These are phyloP conservation scores for Punctularia strigosozonata DNA, from an alignment of 768 basidiomycete species.

Conservation along the genomic window DNA sequence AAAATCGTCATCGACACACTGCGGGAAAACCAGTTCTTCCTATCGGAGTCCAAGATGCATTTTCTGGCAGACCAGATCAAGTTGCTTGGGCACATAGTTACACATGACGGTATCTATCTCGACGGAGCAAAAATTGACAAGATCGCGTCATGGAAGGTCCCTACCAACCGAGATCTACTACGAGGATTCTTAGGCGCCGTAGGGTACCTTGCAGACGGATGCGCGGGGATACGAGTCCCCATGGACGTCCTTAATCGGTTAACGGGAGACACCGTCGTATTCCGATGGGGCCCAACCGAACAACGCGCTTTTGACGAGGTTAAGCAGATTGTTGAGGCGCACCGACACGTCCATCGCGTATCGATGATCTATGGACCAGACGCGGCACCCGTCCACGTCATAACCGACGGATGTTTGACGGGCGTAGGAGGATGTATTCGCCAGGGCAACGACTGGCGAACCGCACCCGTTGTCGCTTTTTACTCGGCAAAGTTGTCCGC, in stretches of 20 bases:
- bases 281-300: slow-evolving; percentile 17
- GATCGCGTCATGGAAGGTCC: slow-evolving; percentile 18
- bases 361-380: slow-evolving; percentile 13
- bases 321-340: slow-evolving; percentile 11
- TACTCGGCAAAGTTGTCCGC: slow-evolving; percentile 17
- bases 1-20: slow-evolving; percentile 23
- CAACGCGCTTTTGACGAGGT: slow-evolving; percentile 21
- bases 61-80: slow-evolving; percentile 20
- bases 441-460: slow-evolving; percentile 12
- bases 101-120: slow-evolving; percentile 27
- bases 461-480: slow-evolving; percentile 12
- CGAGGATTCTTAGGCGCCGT: slow-evolving; percentile 22
- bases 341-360: slow-evolving; percentile 10
- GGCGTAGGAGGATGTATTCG: slow-evolving; percentile 11
- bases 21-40: slow-evolving; percentile 21
- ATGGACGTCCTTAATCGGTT: slow-evolving; percentile 21
- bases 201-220: slow-evolving; percentile 23
- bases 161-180: slow-evolving; percentile 19
- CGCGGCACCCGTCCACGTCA: slow-evolving; percentile 12
- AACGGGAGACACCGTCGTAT: slow-evolving; percentile 7
- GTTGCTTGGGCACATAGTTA: slow-evolving; percentile 19
- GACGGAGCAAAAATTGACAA: slow-evolving; percentile 31
- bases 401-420: slow-evolving; percentile 10
- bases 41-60: slow-evolving; percentile 21
- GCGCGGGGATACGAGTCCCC: slow-evolving; percentile 21